These are phyloP conservation scores for Craterostigma plantagineum DNA, from an alignment of 257 asterid species.

Conservation along the genomic window DNA sequence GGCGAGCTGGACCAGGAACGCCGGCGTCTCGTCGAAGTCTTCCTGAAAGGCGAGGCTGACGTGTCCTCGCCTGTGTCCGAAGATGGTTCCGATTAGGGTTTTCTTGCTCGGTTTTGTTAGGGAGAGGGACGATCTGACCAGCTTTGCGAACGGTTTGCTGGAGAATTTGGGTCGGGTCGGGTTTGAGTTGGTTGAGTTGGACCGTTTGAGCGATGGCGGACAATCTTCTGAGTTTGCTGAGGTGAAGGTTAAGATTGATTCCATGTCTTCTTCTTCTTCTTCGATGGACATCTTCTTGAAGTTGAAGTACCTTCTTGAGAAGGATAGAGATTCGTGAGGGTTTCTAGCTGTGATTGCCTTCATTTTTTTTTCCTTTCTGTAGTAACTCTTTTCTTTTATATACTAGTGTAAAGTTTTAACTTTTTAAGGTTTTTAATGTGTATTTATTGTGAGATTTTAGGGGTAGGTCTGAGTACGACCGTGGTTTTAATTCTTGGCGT, in stretches of 20 bases:
- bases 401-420: too few relatives aligned
- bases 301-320: constrained; percentile 70
- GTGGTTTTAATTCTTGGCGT: constrained; percentile 11
- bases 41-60: constrained; percentile 73
- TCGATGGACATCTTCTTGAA: constrained; percentile 39
- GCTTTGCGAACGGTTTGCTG: too few relatives aligned
- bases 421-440: too few relatives aligned
- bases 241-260: constrained; percentile 23
- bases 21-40: constrained; percentile 36
- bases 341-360: constrained; percentile 44
- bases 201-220: constrained; percentile 7
- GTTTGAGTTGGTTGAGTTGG: constrained; percentile 9
- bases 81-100: constrained; percentile 50
- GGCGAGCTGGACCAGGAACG: constrained; percentile 54
- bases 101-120: too few relatives aligned
- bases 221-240: constrained; percentile 10
- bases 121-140: too few relatives aligned
- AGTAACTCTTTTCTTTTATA: background rate
- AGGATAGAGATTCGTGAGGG: constrained; percentile 64
- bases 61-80: constrained; percentile 73
- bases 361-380: constrained; percentile 15
- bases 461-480: constrained; percentile 4
- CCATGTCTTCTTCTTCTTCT: constrained; percentile 25
- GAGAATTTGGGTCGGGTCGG: too few relatives aligned
- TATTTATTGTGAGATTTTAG: constrained; percentile 4